Evolutionary conservation across 2,329 filamentous ascomycete genomes (phyloP), one percentile per base, ranked within the genome.

Genomic region (Epicoccum nigrum): DNA sequence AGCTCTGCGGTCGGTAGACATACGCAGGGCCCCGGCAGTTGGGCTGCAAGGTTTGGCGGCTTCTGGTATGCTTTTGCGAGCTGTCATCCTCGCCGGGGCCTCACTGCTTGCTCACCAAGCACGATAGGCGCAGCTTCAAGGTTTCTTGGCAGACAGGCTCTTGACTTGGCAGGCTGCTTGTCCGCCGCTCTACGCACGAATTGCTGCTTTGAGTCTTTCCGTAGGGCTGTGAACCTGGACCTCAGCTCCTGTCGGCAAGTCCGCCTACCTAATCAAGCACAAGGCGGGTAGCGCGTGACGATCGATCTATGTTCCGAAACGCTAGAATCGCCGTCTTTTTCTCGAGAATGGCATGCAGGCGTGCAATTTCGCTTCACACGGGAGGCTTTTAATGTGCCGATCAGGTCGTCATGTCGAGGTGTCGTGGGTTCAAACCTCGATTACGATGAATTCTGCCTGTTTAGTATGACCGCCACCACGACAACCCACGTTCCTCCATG

Each of bases 181-280:
- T 20, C 37, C 19, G 13, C 44, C 44, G 16, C 19, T 21, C 38
- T 25, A 27, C 21, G 37, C 17, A 40, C 7, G 27, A 35, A 5
- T 17, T 30, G 37, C 46, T 21, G 20, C 34, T 39, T 25, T 44
- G 46, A 21, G 25, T 2, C 1, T 15, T 15, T 9, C 20, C 20
- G 20, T 25, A 16, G 32, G 46, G 27, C 33, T 32, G 28, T 34
- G 19, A 15, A 35, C 34, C 35, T 31, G 40, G 35, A 31, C 15
- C 35, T 45, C 41, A 45, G 47, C 41, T 45, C 41, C 40, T 25
- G 20, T 45, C 47, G 47, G 47, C 28, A 35, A 28, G 40, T 33
- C 47, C 47, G 47, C 35, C 16, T 31, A 12, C 45, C 12, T 32
- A 20, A 30, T 13, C 45, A 15, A 46, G n/a, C 15, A 21, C 47